Conservation (phyloP, 495 filamentous ascomycete genomes). For the Cenococcum geophilum region DNA sequence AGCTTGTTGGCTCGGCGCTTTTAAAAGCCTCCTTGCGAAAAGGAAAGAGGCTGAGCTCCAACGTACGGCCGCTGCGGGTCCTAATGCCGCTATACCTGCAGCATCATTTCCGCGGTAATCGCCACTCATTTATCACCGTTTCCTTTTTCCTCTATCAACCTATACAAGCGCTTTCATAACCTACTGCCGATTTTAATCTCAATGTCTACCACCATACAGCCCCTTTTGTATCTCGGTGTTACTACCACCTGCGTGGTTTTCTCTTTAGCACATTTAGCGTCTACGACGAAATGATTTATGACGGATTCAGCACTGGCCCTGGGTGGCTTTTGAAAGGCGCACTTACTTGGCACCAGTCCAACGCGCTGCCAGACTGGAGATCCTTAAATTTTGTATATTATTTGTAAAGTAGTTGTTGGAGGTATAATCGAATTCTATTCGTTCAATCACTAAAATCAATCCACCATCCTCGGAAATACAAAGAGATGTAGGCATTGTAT, state of each 20-base stretch:
- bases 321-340: no score
- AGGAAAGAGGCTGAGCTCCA: slow-evolving; percentile 42
- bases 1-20: slow-evolving; percentile 75
- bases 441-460: no score
- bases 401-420: no score
- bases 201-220: background rate
- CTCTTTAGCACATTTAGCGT: background rate
- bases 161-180: background rate
- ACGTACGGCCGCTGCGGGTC: background rate
- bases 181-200: background rate
- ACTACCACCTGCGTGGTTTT: background rate
- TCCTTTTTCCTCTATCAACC: background rate
- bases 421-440: no score
- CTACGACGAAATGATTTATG: background rate
- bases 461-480: no score
- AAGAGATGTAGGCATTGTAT: no score
- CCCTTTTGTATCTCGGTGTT: background rate
- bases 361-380: no score
- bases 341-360: no score
- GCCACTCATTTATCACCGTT: background rate
- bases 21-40: slow-evolving; percentile 83
- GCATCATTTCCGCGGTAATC: background rate
- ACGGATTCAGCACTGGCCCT: background rate
- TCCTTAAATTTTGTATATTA: no score
- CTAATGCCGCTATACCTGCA: background rate